Base-by-base conservation (phyloP, 768 basidiomycete species). In the Tricholoma sp. region DNA sequence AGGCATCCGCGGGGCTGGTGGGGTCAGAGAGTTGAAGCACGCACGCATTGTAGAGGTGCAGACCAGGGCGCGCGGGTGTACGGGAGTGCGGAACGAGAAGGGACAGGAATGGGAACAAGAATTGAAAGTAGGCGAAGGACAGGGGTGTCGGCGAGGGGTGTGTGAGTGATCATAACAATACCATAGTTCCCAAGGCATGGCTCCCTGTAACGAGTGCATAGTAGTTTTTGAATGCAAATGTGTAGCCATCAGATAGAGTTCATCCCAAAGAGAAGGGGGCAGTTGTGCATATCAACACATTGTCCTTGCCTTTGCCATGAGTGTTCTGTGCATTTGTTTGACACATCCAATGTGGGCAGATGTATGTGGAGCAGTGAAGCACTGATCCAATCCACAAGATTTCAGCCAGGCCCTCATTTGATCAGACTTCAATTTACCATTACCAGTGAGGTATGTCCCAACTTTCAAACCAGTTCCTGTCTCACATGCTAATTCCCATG, bases 301-400 rank as follows among this genome's bases (percentile, higher is more conserved):
- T 0, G 71, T 57, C 0, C 60, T 54, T 5, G 63, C 66, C 37
- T 68, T 64, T 14, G 55, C 63, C 55, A 72, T 63, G 1, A 72
- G 58, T 0, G 69, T 74, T 24, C 65, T 54, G 50, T 77, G 72
- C 16, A 68, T 46, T 0, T 66, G 61, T 56, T 77, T 71, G 3
- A 70, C 71, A 7, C 64, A 55, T 8, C 74, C 71, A 41, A 72
- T 74, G 12, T 75, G 70, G 0, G 67, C 69, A 6, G 71, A 72
- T 3, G 69, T 71, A 55, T 74, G 63, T 0, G 69, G 63, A 0
- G 70, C 66, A 0, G 67, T 70, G 29, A 47, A 59, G 10, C 65
- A 57, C 14, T 60, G 57, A 0, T 34, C 1, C 0, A 55, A 63
- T 3, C 70, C 66, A 0, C 58, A 34, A 0, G 39, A 29, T 8